Conservation (phyloP, 768 basidiomycete genomes). For the Mycena kentingensis region DNA sequence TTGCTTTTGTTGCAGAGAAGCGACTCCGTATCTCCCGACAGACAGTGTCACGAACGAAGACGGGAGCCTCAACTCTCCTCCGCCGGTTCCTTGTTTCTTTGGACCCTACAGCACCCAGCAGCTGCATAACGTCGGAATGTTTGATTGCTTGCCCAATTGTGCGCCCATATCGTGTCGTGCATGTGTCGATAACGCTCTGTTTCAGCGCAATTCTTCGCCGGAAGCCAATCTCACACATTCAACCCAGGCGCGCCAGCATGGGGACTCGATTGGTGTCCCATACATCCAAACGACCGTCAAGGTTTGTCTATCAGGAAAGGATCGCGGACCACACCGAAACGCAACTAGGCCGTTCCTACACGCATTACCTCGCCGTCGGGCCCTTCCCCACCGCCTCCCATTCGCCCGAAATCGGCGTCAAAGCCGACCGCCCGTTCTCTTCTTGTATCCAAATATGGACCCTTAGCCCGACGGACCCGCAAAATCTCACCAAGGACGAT, state of each 20-base stretch:
- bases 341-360: constrained; percentile 55
- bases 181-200: not conserved
- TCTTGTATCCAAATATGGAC: constrained; percentile 91
- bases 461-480: constrained; percentile 29
- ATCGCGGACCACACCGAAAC: constrained; percentile 7
- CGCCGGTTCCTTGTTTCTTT: constrained; percentile 61
- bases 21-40: constrained; percentile 60
- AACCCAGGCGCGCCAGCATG: constrained; percentile 90
- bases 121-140: constrained; percentile 50
- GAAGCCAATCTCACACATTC: constrained; percentile 69
- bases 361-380: constrained; percentile 84
- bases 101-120: constrained; percentile 63
- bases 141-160: constrained; percentile 64
- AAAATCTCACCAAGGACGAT: constrained; percentile 25
- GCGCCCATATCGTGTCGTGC: constrained; percentile 23
- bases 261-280: constrained; percentile 93
- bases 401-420: constrained; percentile 66
- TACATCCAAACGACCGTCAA: constrained; percentile 55
- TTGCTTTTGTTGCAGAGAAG: constrained; percentile 45
- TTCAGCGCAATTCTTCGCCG: constrained; percentile 61
- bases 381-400: constrained; percentile 68
- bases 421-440: constrained; percentile 51
- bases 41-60: constrained; percentile 52
- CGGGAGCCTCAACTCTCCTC: constrained; percentile 51
- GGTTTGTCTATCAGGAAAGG: constrained; percentile 39